Conservation (phyloP, 192 early-diverging fungal genomes). For the Coemansia umbellata region DNA sequence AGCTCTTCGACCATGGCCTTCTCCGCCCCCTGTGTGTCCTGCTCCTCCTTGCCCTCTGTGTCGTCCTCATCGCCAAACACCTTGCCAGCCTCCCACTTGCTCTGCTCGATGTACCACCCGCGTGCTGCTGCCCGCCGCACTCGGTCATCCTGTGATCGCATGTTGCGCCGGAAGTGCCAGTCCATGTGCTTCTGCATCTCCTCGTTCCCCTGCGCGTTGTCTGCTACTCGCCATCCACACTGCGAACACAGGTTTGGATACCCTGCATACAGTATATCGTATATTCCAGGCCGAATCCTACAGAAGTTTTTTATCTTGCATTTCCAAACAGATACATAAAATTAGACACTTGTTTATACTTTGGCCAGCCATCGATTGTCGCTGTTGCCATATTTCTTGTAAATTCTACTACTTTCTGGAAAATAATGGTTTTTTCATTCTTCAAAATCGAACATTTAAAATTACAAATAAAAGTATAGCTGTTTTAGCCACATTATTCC, state of each 20-base stretch:
- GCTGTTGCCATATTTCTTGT: too few species aligned
- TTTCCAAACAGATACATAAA: neutral
- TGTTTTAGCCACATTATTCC: too few species aligned
- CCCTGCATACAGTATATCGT: slow-evolving; percentile 64
- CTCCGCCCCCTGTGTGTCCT: slow-evolving; percentile 15
- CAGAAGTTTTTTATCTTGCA: neutral
- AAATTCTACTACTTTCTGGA: too few species aligned
- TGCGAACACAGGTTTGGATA: slow-evolving; percentile 84
- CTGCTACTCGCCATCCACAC: slow-evolving; percentile 81
- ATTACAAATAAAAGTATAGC: too few species aligned
- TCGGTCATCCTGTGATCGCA: slow-evolving; percentile 71
- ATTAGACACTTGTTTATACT: too few species aligned
- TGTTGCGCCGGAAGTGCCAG: slow-evolving; percentile 95
- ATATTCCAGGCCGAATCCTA: slow-evolving; percentile 57
- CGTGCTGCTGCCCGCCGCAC: slow-evolving; percentile 78
- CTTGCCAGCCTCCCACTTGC: slow-evolving; percentile 32
- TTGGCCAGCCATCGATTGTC: too few species aligned
- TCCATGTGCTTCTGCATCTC: slow-evolving; percentile 86
- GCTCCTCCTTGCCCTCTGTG: slow-evolving; percentile 10
- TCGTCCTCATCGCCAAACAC: slow-evolving; percentile 9
- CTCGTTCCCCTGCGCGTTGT: slow-evolving; percentile 60
- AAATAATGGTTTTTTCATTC: too few species aligned
- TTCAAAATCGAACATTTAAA: too few species aligned
- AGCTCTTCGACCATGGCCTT: slow-evolving; percentile 25
- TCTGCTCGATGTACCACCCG: slow-evolving; percentile 80